Evolutionary conservation across 441 rosid species (phyloP), one percentile per base, ranked within the genome.

Genomic region (Eutrema salsugineum): DNA sequence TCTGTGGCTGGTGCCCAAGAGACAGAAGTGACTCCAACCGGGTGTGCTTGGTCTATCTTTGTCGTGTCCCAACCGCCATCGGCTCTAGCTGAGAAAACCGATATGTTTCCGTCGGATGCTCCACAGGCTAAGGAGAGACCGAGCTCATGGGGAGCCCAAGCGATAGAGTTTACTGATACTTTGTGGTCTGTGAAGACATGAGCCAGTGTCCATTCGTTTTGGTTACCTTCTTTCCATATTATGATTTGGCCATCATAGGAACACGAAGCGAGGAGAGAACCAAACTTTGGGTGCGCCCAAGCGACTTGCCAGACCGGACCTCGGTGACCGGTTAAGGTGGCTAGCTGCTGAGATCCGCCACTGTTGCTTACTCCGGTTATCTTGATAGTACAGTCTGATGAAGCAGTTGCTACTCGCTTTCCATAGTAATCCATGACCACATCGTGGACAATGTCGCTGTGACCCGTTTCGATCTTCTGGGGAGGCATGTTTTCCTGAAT

Each of bases 371-470:
- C 74, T 2, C 92, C 88, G 28, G 77, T 73, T 12, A 89, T 82
- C 87, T 80, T 89, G 62, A 89, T 77, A 11, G 85, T 83, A 44
- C 71, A 35, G 66, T 89, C 92, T 32, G 95, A 86, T 8, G 88
- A 87, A 27, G 91, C 86, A 10, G 92, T 84, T 3, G 92, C 95
- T 48, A 89, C 17, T 2, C 92, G 82, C 80, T 87, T 89, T 30
- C 95, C 95, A 53, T 84, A 87, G 79, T 84, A 87, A 72, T 87
- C 92, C 95, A 86, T 86, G 54, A 80, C 85, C 36, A 86, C 92
- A 74, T 87, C 95, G 66, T 89, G 92, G 53, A 89, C 81, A 0
- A 67, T 66, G 77, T 89, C 92, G 59, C 82, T 84, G 50, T 84
- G 89, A 74, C 89, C 92, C 0, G 88, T 84, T 79, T 87, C 95